Conservation (phyloP, 306 rosid species). For the Ormosia emarginata region DNA sequence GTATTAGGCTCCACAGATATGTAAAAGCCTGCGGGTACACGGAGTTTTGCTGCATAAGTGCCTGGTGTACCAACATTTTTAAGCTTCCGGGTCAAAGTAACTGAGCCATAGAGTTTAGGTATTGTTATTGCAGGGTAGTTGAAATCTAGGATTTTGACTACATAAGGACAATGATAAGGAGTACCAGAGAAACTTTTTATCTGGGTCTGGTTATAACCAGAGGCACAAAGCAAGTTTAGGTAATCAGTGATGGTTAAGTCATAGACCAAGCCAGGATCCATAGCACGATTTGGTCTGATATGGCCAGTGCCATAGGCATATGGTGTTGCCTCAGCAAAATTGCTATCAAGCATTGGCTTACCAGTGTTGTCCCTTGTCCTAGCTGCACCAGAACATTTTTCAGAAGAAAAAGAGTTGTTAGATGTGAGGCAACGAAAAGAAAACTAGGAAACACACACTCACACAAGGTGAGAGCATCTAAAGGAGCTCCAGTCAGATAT, state of each 20-base stretch:
- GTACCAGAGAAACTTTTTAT: slow-evolving; percentile 16
- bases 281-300: slow-evolving; percentile 62
- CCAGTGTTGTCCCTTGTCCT: slow-evolving; percentile 55
- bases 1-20: slow-evolving; percentile 41
- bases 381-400: slow-evolving; percentile 25
- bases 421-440: not conserved
- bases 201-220: slow-evolving; percentile 41
- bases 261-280: slow-evolving; percentile 79
- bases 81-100: slow-evolving; percentile 44
- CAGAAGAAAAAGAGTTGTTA: not conserved
- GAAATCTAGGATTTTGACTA: slow-evolving; percentile 40
- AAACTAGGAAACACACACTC: no score
- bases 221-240: slow-evolving; percentile 56
- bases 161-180: slow-evolving; percentile 28
- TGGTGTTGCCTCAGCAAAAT: slow-evolving; percentile 32
- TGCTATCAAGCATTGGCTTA: slow-evolving; percentile 39
- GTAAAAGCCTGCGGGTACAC: slow-evolving; percentile 36
- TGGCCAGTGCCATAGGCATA: slow-evolving; percentile 63
- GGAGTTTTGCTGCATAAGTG: slow-evolving; percentile 34
- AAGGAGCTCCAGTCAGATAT: no score
- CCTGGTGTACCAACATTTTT: slow-evolving; percentile 70
- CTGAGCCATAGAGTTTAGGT: slow-evolving; percentile 36
- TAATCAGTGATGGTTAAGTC: slow-evolving; percentile 51
- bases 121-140: slow-evolving; percentile 71
- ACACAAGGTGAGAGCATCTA: no score